Conservation (phyloP, 106 monocot species). For the Dioscorea dumetorum region DNA sequence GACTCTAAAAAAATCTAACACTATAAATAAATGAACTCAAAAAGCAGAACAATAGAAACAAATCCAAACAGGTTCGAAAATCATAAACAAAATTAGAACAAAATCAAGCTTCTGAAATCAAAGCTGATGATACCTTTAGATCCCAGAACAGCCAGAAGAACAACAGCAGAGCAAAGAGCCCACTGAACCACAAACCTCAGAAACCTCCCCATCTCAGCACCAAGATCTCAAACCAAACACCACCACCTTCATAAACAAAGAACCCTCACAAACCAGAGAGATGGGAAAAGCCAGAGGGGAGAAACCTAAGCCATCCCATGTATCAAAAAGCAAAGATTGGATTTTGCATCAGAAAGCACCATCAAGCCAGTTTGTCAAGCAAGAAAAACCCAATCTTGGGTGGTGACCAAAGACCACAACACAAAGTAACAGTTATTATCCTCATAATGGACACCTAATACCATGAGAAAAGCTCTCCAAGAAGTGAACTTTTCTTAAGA, state of each 20-base stretch:
- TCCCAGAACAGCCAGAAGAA: slow-evolving; percentile 13
- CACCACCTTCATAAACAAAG: neutral
- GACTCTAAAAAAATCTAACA: too few relatives aligned
- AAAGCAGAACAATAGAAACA: too few relatives aligned
- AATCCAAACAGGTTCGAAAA: too few relatives aligned
- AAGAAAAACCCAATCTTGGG: too few relatives aligned
- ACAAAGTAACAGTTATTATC: too few relatives aligned
- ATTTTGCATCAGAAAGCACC: neutral
- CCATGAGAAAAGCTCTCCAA: too few relatives aligned
- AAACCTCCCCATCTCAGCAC: slow-evolving; percentile 7
- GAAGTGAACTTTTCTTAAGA: too few relatives aligned
- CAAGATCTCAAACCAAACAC: slow-evolving; percentile 6
- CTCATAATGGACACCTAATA: too few relatives aligned
- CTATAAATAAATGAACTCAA: too few relatives aligned
- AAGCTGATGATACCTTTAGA: slow-evolving; percentile 24
- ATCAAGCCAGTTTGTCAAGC: neutral
- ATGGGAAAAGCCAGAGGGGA: neutral
- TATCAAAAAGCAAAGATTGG: neutral
- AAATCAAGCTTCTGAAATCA: neutral
- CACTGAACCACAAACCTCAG: slow-evolving; percentile 6
- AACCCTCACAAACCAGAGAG: neutral
- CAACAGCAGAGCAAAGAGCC: slow-evolving; percentile 11
- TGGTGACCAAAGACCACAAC: too few relatives aligned
- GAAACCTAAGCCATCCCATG: slow-evolving; percentile 16
- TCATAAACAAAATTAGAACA: neutral